phyloP scores from a whole-genome alignment of 1,284 basidiomycete genomes.

The Mycena citricolor region DNA sequence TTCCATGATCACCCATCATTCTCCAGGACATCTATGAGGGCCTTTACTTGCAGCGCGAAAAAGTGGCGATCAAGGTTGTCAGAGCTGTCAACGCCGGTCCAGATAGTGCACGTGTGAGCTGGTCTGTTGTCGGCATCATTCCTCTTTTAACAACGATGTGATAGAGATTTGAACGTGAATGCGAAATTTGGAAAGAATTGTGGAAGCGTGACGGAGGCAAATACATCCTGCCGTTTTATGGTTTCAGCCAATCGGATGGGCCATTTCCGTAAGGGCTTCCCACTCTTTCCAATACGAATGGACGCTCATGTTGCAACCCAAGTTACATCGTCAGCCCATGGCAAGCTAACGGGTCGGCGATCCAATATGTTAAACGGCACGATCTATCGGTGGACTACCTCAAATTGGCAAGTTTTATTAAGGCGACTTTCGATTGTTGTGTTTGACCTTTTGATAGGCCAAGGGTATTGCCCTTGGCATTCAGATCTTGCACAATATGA shows the following conservation, averaged over 20 bases:
- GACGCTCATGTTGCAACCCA: not conserved
- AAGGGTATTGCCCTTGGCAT: constrained; percentile 46
- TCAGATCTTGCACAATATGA: constrained; percentile 48
- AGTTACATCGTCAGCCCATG: constrained; percentile 60
- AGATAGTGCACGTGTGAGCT: constrained; percentile 39
- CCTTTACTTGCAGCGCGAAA: constrained; percentile 49
- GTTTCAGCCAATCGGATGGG: constrained; percentile 36
- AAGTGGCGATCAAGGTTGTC: constrained; percentile 55
- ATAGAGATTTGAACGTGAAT: constrained; percentile 52
- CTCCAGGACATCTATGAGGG: constrained; percentile 40
- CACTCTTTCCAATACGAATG: not conserved
- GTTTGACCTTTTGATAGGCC: constrained; percentile 34
- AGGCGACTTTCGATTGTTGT: not conserved
- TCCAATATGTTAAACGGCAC: constrained; percentile 43
- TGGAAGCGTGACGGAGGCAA: constrained; percentile 51
- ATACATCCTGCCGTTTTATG: constrained; percentile 56
- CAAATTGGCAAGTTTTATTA: constrained; percentile 35
- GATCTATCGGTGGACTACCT: constrained; percentile 39
- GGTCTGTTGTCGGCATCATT: not conserved
- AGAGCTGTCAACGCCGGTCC: constrained; percentile 49
- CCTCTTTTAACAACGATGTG: constrained; percentile 2
- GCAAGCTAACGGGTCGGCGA: constrained; percentile 50
- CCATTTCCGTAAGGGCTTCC: constrained; percentile 46
- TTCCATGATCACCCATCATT: not conserved
- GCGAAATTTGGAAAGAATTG: constrained; percentile 54